These are phyloP conservation scores for Closterium sp. DNA, from an alignment of 139 green algal genomes.

Conservation along the genomic window DNA sequence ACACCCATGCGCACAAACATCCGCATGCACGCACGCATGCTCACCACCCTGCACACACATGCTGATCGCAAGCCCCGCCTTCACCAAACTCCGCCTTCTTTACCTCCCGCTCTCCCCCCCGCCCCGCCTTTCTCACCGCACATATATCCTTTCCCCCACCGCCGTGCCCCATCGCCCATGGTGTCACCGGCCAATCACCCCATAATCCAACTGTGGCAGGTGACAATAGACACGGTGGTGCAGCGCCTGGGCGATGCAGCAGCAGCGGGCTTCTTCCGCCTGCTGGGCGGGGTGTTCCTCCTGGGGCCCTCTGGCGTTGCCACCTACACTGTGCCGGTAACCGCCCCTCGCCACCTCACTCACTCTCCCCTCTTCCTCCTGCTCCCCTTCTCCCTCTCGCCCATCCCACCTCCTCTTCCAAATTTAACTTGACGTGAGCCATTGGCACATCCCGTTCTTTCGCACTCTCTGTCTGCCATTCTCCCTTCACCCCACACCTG, in stretches of 20 bases:
- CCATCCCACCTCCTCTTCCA: not conserved
- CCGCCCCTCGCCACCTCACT: not conserved
- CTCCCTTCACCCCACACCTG: not conserved
- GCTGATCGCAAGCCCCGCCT: not conserved
- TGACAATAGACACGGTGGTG: conserved; percentile 61
- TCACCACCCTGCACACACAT: not conserved
- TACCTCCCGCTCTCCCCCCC: too few relatives aligned
- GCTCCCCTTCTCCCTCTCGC: not conserved
- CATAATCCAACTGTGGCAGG: not conserved
- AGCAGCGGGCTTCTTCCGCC: conserved; percentile 53
- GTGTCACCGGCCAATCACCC: too few relatives aligned
- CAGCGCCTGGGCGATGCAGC: conserved; percentile 59
- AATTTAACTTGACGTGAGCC: not conserved
- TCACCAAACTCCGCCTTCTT: too few relatives aligned
- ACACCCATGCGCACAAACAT: not conserved
- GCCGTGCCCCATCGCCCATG: too few relatives aligned
- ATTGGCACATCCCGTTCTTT: not conserved
- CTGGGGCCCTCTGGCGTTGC: conserved; percentile 56
- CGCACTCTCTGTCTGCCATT: not conserved
- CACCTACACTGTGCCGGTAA: conserved; percentile 50
- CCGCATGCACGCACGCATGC: not conserved
- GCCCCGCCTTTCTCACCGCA: too few relatives aligned
- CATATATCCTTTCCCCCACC: too few relatives aligned
- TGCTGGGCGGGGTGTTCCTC: conserved; percentile 32
- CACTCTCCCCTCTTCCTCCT: not conserved